These are phyloP conservation scores for Cardamine chenopodiifolia DNA, from an alignment of 345 rosid species.

Conservation along the genomic window DNA sequence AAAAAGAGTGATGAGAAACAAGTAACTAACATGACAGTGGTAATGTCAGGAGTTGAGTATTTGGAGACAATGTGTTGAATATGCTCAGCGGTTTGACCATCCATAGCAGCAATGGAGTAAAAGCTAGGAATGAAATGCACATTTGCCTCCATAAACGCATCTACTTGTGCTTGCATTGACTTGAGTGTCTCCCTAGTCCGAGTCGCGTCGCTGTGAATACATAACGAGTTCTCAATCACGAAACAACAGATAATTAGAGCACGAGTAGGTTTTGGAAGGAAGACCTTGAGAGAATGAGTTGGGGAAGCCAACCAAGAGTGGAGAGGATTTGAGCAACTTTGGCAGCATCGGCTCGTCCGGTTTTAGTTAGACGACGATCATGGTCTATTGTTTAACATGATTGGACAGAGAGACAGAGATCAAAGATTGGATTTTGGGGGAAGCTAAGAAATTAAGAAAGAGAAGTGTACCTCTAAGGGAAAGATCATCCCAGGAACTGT, in stretches of 20 bases:
- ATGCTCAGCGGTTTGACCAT: constrained; percentile 94
- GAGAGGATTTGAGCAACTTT: constrained; percentile 66
- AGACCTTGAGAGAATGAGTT: constrained; percentile 81
- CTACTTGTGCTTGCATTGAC: constrained; percentile 88
- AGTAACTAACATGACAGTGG: constrained; percentile 77
- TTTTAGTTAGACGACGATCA: constrained; percentile 80
- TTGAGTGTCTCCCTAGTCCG: constrained; percentile 76
- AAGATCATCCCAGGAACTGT: constrained; percentile 80
- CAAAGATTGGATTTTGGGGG: neutral
- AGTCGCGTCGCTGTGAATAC: constrained; percentile 69
- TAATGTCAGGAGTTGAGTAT: constrained; percentile 65
- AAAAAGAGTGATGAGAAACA: neutral
- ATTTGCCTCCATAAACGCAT: constrained; percentile 66
- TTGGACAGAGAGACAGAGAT: neutral
- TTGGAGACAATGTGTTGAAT: constrained; percentile 70
- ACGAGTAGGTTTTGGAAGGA: neutral
- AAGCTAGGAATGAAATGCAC: constrained; percentile 87
- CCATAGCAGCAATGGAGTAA: constrained; percentile 96
- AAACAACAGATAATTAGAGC: neutral
- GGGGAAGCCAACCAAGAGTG: constrained; percentile 84
- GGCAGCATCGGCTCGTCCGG: constrained; percentile 68
- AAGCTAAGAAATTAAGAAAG: neutral
- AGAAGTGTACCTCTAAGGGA: constrained; percentile 61
- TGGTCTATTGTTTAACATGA: constrained; percentile 54
- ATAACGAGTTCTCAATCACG: neutral